These are phyloP conservation scores for Coniochaeta sp. DNA, from an alignment of 2,329 filamentous ascomycete species.

Conservation along the genomic window DNA sequence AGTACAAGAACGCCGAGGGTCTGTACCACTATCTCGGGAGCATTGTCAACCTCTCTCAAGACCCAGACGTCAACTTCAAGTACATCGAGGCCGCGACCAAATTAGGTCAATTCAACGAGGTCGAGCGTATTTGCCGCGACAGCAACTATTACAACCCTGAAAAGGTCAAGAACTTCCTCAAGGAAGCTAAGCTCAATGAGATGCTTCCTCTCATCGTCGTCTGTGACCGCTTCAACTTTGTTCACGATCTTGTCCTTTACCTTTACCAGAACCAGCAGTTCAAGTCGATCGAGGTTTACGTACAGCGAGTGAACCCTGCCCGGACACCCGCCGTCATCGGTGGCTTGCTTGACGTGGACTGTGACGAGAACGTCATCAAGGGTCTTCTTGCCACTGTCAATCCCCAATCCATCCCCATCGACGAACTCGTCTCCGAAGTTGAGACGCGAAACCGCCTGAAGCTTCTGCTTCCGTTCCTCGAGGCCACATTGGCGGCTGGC, in stretches of 20 bases:
- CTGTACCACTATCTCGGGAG: constrained; percentile 98
- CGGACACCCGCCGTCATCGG: constrained; percentile 89
- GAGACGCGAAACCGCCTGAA: constrained; percentile 93
- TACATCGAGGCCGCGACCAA: constrained; percentile 96
- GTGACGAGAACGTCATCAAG: constrained; percentile 95
- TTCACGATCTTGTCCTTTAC: constrained; percentile 92
- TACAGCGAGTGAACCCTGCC: constrained; percentile 90
- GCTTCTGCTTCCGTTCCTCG: constrained; percentile 90
- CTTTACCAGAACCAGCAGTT: constrained; percentile 99
- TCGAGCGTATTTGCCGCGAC: constrained; percentile 94
- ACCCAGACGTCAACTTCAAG: constrained; percentile 96
- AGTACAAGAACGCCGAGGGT: constrained; percentile 94
- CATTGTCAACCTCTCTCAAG: constrained; percentile 94
- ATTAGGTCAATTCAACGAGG: constrained; percentile 89
- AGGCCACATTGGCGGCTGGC: constrained; percentile 78
- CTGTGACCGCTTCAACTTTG: constrained; percentile 98
- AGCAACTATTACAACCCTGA: constrained; percentile 85
- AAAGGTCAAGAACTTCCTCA: constrained; percentile 98
- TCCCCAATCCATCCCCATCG: constrained; percentile 79
- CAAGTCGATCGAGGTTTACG: constrained; percentile 96
- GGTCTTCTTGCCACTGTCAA: constrained; percentile 79
- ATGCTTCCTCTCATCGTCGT: constrained; percentile 96
- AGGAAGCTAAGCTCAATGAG: constrained; percentile 87
- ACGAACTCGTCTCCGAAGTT: constrained; percentile 90
- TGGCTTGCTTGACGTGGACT: constrained; percentile 91